A percentile compares a stretch with the other conserved stretches of the same genome.
phyloP scores from a whole-genome alignment of 1,284 basidiomycete species.

The Pseudozyma pruni region DNA sequence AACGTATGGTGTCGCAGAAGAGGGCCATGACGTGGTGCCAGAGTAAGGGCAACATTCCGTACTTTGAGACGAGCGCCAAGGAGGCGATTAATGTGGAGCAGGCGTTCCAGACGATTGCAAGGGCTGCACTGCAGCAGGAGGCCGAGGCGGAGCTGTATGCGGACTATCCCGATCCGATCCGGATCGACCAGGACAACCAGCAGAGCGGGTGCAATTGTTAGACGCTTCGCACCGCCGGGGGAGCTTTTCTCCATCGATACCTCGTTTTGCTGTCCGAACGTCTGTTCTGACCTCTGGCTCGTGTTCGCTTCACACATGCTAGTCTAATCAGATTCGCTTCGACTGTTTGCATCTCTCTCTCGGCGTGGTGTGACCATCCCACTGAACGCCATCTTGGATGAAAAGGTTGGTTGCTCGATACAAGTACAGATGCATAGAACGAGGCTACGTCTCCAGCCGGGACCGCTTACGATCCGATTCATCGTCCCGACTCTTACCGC shows the following conservation, averaged over 20 bases:
- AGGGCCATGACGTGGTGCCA: slow-evolving; percentile 99
- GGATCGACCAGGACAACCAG: slow-evolving; percentile 90
- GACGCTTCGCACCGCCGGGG: not conserved
- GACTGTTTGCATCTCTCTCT: no score
- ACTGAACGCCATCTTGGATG: no score
- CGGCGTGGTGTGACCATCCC: no score
- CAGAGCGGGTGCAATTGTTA: slow-evolving; percentile 93
- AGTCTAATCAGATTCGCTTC: no score
- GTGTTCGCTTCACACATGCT: not conserved
- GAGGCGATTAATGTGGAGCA: slow-evolving; percentile 99
- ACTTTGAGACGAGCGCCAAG: slow-evolving; percentile 99
- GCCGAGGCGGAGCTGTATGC: slow-evolving; percentile 94
- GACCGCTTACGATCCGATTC: slow-evolving; percentile 26
- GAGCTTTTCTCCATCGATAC: slow-evolving; percentile 9
- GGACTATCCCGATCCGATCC: slow-evolving; percentile 98
- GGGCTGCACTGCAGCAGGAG: slow-evolving; percentile 97
- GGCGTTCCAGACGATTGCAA: slow-evolving; percentile 98
- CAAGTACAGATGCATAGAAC: slow-evolving; percentile 3
- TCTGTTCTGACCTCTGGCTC: not conserved
- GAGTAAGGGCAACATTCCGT: slow-evolving; percentile 98
- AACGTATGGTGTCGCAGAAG: slow-evolving; percentile 98
- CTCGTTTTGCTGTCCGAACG: not conserved
- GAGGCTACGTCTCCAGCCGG: slow-evolving; percentile 11
- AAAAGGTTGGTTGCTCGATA: not conserved
- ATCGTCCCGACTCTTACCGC: not conserved